Evolutionary conservation across 2,329 filamentous ascomycete species (phyloP).

Genomic region (Dactylellina cionopaga): DNA sequence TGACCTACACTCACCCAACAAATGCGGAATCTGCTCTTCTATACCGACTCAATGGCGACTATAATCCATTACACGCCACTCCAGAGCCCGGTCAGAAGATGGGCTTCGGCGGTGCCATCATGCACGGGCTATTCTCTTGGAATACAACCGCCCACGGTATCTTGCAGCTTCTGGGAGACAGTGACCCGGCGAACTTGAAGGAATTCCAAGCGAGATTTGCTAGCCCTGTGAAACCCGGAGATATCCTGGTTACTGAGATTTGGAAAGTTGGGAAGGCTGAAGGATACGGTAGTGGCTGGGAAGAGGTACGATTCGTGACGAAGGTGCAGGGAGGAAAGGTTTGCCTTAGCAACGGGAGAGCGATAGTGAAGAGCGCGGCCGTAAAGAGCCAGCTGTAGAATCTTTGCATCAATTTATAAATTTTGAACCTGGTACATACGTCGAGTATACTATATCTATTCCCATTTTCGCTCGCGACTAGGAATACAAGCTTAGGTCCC

Average conservation of each 20-base stretch:
- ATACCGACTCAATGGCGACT: slow-evolving; percentile 90
- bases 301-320: slow-evolving; percentile 84
- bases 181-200: slow-evolving; percentile 81
- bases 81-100: slow-evolving; percentile 86
- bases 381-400: slow-evolving; percentile 72
- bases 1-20: slow-evolving; percentile 75
- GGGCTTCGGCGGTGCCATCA: slow-evolving; percentile 89
- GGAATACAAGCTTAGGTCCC: too few relatives aligned
- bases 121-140: slow-evolving; percentile 89
- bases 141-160: slow-evolving; percentile 80
- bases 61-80: slow-evolving; percentile 90
- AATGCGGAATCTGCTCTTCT: slow-evolving; percentile 74
- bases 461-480: too few relatives aligned
- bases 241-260: slow-evolving; percentile 81
- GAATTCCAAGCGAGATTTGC: slow-evolving; percentile 92
- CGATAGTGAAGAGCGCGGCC: slow-evolving; percentile 74
- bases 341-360: slow-evolving; percentile 85
- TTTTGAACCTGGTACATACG: too few relatives aligned
- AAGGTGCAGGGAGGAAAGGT: slow-evolving; percentile 79
- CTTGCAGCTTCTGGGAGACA: slow-evolving; percentile 76
- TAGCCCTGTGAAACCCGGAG: slow-evolving; percentile 81
- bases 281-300: slow-evolving; percentile 69
- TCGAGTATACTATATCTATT: too few relatives aligned
- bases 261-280: slow-evolving; percentile 78
- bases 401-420: slow-evolving; percentile 2